phyloP scores from a whole-genome alignment of 1,284 basidiomycete genomes.

The Flammula alnicola region DNA sequence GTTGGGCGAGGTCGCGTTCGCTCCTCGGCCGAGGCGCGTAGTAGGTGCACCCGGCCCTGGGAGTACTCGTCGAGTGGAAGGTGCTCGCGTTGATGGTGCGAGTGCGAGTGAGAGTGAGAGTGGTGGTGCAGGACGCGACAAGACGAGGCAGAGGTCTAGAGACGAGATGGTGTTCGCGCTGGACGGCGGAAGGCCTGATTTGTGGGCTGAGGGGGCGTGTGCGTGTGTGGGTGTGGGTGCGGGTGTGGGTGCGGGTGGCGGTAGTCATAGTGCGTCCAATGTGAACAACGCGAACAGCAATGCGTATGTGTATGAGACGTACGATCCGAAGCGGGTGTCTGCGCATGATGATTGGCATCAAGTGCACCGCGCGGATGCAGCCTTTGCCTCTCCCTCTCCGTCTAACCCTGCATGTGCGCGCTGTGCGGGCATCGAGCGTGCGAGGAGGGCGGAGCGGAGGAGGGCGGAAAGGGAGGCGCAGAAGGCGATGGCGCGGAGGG shows the following conservation, averaged over 20 bases:
- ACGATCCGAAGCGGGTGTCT: conserved; percentile 17
- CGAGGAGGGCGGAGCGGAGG: conserved; percentile 21
- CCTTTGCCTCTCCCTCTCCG: not conserved
- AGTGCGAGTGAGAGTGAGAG: not conserved
- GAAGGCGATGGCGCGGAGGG: conserved; percentile 15
- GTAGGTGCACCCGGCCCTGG: not conserved
- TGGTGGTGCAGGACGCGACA: too few relatives aligned
- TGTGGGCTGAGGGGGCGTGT: not conserved
- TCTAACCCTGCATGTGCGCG: too few relatives aligned
- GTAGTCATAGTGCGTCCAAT: too few relatives aligned
- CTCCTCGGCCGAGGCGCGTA: conserved; percentile 3
- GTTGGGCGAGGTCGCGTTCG: conserved; percentile 19
- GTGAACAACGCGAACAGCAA: not conserved
- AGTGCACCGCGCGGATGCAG: too few relatives aligned
- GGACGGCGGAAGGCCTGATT: not conserved
- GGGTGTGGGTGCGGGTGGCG: too few relatives aligned
- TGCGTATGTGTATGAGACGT: conserved; percentile 31
- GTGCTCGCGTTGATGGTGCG: not conserved
- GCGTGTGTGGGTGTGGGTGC: too few relatives aligned
- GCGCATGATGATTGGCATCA: conserved; percentile 15
- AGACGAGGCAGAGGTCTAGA: too few relatives aligned
- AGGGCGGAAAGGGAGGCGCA: conserved; percentile 13
- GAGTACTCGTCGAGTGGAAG: not conserved
- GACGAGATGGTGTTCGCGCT: too few relatives aligned
- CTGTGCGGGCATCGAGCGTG: too few relatives aligned